Evolutionary conservation across 1,139 yeast genomes (phyloP).

Genomic region (Taiozyma sp.): DNA sequence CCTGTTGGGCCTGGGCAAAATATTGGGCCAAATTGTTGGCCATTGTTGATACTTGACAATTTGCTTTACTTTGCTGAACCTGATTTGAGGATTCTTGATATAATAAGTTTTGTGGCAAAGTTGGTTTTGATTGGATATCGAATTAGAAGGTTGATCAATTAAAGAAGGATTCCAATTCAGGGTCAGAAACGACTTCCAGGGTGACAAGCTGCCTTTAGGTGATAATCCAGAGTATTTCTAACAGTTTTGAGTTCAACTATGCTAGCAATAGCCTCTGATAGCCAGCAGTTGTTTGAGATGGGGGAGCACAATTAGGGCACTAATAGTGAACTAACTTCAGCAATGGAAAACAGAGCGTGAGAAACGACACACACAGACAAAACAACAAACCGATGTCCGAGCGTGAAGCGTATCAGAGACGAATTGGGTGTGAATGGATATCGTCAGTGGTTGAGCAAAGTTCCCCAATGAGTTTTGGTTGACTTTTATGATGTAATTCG

Average conservation of each 20-base stretch:
- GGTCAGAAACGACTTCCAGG: background rate
- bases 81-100: background rate
- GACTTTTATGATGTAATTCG: background rate
- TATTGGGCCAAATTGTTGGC: conserved; percentile 19
- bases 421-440: background rate
- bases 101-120: background rate
- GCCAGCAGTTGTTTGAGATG: background rate
- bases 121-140: background rate
- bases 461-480: background rate
- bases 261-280: background rate
- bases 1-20: conserved; percentile 16
- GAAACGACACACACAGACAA: background rate
- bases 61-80: background rate
- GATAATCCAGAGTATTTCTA: background rate
- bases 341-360: background rate
- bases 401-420: background rate
- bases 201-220: background rate
- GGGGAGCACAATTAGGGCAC: background rate
- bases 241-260: background rate
- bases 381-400: background rate
- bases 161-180: background rate
- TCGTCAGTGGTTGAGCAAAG: background rate
- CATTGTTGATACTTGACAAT: background rate
- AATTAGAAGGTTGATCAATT: background rate
- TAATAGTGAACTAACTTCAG: background rate